A percentile compares a stretch with the other conserved stretches of the same genome.
Conservation (phyloP, 2,329 filamentous ascomycete genomes). For the Xylogone sp. region DNA sequence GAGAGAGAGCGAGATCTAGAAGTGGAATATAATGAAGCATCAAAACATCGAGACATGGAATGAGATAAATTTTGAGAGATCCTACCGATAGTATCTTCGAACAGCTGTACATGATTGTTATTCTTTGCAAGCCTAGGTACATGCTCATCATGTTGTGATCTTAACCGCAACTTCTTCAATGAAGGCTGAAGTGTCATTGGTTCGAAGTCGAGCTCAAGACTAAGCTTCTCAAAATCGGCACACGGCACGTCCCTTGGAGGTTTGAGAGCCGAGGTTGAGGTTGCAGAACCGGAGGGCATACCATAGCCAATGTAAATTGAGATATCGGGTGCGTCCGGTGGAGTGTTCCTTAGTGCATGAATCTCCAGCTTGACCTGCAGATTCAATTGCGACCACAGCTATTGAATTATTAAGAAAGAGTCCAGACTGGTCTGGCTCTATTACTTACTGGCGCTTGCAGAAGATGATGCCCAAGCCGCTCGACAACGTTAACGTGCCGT, state of each 20-base stretch:
- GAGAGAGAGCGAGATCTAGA: background rate
- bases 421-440: too few relatives aligned
- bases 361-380: slow-evolving; percentile 16
- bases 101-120: slow-evolving; percentile 3
- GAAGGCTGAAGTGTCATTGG: background rate
- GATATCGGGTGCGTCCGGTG: slow-evolving; percentile 2
- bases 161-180: background rate
- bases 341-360: background rate
- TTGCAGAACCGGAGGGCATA: slow-evolving; percentile 1
- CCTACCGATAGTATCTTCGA: background rate
- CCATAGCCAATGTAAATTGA: slow-evolving; percentile 17
- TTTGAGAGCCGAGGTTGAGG: slow-evolving; percentile 8
- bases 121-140: too few relatives aligned
- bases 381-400: slow-evolving; percentile 23
- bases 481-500: slow-evolving; percentile 3
- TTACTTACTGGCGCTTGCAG: slow-evolving; percentile 17
- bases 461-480: slow-evolving; percentile 13
- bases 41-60: slow-evolving; percentile 2
- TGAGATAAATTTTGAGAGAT: slow-evolving; percentile 2
- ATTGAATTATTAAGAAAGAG: slow-evolving; percentile 5
- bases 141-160: too few relatives aligned
- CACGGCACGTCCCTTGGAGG: slow-evolving; percentile 13
- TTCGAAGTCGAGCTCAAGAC: slow-evolving; percentile 17
- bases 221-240: slow-evolving; percentile 15
- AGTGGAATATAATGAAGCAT: background rate